Base-by-base conservation (phyloP, 1,139 yeast genomes). In the Ogataea hybrid region DNA sequence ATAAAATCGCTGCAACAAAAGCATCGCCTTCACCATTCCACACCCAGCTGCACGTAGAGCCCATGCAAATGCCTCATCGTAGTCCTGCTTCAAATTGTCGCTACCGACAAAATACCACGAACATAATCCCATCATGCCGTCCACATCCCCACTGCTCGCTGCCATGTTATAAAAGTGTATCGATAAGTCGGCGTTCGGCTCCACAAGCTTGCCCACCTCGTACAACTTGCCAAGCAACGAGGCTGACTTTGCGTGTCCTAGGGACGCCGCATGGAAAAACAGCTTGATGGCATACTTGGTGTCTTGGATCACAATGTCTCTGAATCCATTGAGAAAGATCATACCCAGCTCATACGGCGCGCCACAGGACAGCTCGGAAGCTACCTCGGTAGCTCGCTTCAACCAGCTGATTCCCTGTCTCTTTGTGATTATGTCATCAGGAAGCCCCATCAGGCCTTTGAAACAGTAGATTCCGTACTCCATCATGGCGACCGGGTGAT, bases 51-150 rank as follows among this genome's bases (percentile, higher is more conserved):
- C 92, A 50, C 88, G 73, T 45, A 78, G 68, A 1, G 97, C 97
- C 97, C 97, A 92, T 58, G 87, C 94, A 63, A 84, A 92, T 1
- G 97, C 95, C 63, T 90, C 96, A 44, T 69, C 75, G 49, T 84
- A 88, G 61, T 90, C 94, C 50, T 79, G 78, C 12, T 82, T 84
- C 51, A 92, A 72, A 46, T 81, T 80, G 31, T 85, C 92, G 32
- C 87, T 83, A 1, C 98, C 98, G 25, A 88, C 84, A 62, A 90
- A 71, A 62, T 89, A 92, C 97, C 97, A 92, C 2, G 97, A 97
- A 63, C 97, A 89, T 72, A 92, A 73, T 3, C 96, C 90, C 56
- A 90, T 71, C 96, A 90, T 92, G 12, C 96, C 84, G 40, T 77
- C 81, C 2, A 95, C 78, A 62, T 92, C 95, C 5, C 96, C 96